These are phyloP conservation scores for Pugionium cornutum DNA, from an alignment of 345 rosid genomes.

Conservation along the genomic window DNA sequence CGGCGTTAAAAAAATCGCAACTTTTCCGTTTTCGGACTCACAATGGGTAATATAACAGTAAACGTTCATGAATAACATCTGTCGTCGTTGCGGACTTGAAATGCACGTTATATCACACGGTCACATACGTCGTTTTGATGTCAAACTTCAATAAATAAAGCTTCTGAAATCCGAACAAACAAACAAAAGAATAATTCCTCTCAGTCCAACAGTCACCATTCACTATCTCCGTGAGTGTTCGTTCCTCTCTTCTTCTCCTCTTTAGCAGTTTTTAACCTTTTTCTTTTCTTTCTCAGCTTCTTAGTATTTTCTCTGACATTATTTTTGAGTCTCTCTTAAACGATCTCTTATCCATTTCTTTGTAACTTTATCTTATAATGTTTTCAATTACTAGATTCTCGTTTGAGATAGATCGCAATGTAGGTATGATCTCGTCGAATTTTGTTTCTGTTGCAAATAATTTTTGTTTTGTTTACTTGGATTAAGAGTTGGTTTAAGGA, in stretches of 20 bases:
- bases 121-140: slow-evolving; percentile 20
- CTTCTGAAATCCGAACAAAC: slow-evolving; percentile 29
- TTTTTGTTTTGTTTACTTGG: background rate
- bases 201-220: slow-evolving; percentile 11
- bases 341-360: slow-evolving; percentile 1
- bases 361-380: background rate
- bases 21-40: slow-evolving; percentile 17
- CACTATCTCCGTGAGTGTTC: slow-evolving; percentile 13
- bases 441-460: background rate
- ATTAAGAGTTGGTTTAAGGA: slow-evolving; percentile 12
- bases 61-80: slow-evolving; percentile 31
- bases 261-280: background rate
- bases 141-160: slow-evolving; percentile 17
- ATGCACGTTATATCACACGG: slow-evolving; percentile 35
- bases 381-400: background rate
- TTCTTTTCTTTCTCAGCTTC: background rate
- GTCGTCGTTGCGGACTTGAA: slow-evolving; percentile 43
- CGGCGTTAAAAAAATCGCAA: slow-evolving; percentile 25
- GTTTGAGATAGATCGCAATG: slow-evolving; percentile 30
- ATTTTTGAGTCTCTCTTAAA: slow-evolving; percentile 11
- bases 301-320: slow-evolving; percentile 3
- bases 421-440: slow-evolving; percentile 3
- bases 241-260: slow-evolving; percentile 23
- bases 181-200: background rate
- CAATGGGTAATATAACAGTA: slow-evolving; percentile 17